Conservation (phyloP, 139 green algal species). For the Micractinium sp. region DNA sequence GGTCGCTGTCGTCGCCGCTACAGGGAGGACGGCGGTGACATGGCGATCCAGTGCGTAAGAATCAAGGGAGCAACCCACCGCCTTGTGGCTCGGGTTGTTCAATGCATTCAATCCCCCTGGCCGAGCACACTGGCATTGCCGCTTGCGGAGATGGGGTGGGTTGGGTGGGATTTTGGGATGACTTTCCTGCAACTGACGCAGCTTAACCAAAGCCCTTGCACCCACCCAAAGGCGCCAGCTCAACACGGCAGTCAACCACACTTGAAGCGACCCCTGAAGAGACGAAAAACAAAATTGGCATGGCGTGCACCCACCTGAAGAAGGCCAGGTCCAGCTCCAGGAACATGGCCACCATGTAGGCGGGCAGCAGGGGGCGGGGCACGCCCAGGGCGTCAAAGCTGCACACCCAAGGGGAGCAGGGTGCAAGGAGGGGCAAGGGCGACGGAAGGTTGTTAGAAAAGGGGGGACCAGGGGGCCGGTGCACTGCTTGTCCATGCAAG, state of each 20-base stretch:
- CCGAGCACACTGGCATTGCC: too few species aligned
- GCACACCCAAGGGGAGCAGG: slow-evolving; percentile 14
- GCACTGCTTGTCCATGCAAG: too few species aligned
- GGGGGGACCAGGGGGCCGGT: not conserved
- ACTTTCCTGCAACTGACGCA: too few species aligned
- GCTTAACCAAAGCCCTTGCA: too few species aligned
- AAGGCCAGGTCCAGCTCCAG: slow-evolving; percentile 48
- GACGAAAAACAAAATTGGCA: not conserved
- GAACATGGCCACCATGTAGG: slow-evolving; percentile 57
- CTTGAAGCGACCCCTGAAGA: not conserved
- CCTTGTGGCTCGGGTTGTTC: too few species aligned
- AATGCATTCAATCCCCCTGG: too few species aligned
- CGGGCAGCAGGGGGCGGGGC: slow-evolving; percentile 38
- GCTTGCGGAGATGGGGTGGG: too few species aligned
- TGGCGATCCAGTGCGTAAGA: too few species aligned
- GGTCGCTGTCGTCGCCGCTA: not conserved
- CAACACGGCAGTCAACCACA: too few species aligned
- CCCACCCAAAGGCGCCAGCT: too few species aligned
- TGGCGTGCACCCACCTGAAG: slow-evolving; percentile 25
- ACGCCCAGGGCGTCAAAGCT: slow-evolving; percentile 57
- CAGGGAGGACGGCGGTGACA: not conserved
- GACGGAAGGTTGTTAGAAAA: not conserved
- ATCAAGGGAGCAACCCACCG: too few species aligned
- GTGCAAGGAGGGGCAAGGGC: not conserved
- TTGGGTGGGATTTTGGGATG: too few species aligned